Evolutionary conservation across 2,329 filamentous ascomycete species (phyloP).

Genomic region (Pseudocercospora fijiensis): DNA sequence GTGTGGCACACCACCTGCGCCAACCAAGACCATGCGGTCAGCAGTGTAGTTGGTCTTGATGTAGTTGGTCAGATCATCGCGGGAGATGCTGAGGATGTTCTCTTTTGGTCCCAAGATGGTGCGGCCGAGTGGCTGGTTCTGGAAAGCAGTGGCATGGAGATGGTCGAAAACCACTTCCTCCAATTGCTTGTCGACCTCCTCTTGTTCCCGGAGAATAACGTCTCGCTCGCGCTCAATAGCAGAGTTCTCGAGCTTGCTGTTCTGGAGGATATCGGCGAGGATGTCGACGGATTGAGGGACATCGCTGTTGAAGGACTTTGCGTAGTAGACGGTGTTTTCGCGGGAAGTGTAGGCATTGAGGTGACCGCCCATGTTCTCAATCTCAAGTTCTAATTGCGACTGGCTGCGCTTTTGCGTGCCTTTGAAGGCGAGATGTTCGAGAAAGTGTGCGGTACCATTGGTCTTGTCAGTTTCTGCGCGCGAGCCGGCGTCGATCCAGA

Average conservation of each 20-base stretch:
- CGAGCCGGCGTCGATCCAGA: slow-evolving; percentile 99
- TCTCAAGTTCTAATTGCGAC: slow-evolving; percentile 97
- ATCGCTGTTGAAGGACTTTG: slow-evolving; percentile 97
- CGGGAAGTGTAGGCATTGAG: slow-evolving; percentile 99
- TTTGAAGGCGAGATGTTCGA: slow-evolving; percentile 99
- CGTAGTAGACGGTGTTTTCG: slow-evolving; percentile 99
- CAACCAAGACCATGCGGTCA: slow-evolving; percentile 98
- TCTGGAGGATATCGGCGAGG: slow-evolving; percentile 97
- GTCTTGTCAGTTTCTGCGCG: slow-evolving; percentile 97
- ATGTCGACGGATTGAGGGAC: slow-evolving; percentile 97
- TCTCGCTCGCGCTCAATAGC: slow-evolving; percentile 98
- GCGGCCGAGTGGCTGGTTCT: slow-evolving; percentile 91
- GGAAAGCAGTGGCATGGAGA: slow-evolving; percentile 96
- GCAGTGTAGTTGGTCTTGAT: slow-evolving; percentile 99
- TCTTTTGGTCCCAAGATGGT: slow-evolving; percentile 96
- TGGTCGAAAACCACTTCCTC: slow-evolving; percentile 99
- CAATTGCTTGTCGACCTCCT: slow-evolving; percentile 99
- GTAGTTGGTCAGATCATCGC: slow-evolving; percentile 87
- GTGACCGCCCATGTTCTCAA: slow-evolving; percentile 99
- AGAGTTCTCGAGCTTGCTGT: slow-evolving; percentile 91
- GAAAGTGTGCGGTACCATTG: slow-evolving; percentile 98
- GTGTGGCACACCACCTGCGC: slow-evolving; percentile 90
- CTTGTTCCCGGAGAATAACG: slow-evolving; percentile 96
- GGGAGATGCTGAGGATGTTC: slow-evolving; percentile 96
- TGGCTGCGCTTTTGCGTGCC: slow-evolving; percentile 92